Evolutionary conservation across 2,329 filamentous ascomycete species (phyloP).

Genomic region (Fusarium papillatum): DNA sequence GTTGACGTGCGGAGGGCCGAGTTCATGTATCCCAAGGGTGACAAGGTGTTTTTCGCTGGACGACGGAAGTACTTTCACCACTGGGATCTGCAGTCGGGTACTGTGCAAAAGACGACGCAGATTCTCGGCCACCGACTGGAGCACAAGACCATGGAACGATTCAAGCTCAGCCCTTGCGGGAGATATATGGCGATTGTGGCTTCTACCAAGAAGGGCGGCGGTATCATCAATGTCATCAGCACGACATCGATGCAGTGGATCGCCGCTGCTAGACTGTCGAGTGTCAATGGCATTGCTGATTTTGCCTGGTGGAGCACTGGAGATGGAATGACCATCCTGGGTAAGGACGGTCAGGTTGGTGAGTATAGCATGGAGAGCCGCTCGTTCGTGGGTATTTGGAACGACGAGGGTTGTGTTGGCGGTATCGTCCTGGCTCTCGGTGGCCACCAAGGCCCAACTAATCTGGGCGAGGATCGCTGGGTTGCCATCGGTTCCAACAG

Average conservation of each 20-base stretch:
- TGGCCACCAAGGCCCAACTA: conserved; percentile 71
- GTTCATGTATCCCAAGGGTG: conserved; percentile 80
- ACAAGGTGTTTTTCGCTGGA: conserved; percentile 89
- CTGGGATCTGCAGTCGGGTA: conserved; percentile 89
- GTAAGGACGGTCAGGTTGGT: conserved; percentile 89
- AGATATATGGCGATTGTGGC: conserved; percentile 88
- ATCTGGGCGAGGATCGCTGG: conserved; percentile 87
- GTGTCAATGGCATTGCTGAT: conserved; percentile 86
- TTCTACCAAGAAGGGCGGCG: conserved; percentile 86
- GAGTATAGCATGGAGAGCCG: conserved; percentile 83
- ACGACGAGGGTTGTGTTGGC: conserved; percentile 89
- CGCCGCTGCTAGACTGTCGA: conserved; percentile 84
- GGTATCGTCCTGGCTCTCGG: conserved; percentile 88
- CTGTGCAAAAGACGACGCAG: conserved; percentile 85
- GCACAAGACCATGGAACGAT: conserved; percentile 91
- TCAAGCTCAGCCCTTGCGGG: conserved; percentile 90
- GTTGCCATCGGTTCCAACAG: conserved; percentile 88
- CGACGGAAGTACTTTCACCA: conserved; percentile 93
- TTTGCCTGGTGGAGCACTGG: conserved; percentile 94
- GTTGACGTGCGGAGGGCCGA: conserved; percentile 88
- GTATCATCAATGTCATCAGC: conserved; percentile 88
- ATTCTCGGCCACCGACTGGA: conserved; percentile 83
- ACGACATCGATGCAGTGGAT: conserved; percentile 89
- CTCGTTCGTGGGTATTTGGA: conserved; percentile 85
- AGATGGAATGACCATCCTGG: conserved; percentile 84